Evolutionary conservation across 108 stramenopile species (phyloP), one percentile per base, ranked within the genome.

Genomic region (Conticribra weissflogii): DNA sequence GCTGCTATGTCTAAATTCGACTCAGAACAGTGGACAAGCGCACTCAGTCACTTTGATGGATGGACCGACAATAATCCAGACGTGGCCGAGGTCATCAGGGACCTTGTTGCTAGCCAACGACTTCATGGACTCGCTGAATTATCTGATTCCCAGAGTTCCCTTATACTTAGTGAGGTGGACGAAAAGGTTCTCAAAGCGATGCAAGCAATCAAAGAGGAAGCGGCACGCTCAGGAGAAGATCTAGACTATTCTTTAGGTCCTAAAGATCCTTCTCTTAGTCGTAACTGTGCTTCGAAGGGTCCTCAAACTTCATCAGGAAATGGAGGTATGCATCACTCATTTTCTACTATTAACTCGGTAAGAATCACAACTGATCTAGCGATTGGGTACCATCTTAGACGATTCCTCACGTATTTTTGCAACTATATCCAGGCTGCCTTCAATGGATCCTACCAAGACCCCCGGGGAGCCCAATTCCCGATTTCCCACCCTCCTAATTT

Each of bases 11-110:
- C 91, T 24, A 76, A 89, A 48, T 95, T 88, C 72, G 85, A 83
- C 77, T 92, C 91, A 0, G 91, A 90, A 48, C 65, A 88, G 65
- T 95, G 94, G 94, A 92, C 92, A 83, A 63, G 54, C 1, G 87
- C 86, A 30, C 78, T 95, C 3, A 62, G 74, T 17, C 61, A 82
- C 50, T 95, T 95, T 62, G 59, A 79, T 19, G 91, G 94, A 9
- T 95, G 94, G 94, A 78, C 76, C 3, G 83, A 83, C 32, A 70
- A 81, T 45, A 55, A 54, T 31, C 70, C 66, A 8, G 51, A 71
- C 9, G 71, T 66, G 5, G 84, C 87, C 62, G 71, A 70, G 23
- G 24, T 60, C 12, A 47, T 86, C 8, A 68, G 88, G 31, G 64
- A 45, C 24, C 59, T 88, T 8, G 78, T 95, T 14, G 28, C 66